Conservation (phyloP, 2,329 filamentous ascomycete species). For the Paracamarosporium sp. region DNA sequence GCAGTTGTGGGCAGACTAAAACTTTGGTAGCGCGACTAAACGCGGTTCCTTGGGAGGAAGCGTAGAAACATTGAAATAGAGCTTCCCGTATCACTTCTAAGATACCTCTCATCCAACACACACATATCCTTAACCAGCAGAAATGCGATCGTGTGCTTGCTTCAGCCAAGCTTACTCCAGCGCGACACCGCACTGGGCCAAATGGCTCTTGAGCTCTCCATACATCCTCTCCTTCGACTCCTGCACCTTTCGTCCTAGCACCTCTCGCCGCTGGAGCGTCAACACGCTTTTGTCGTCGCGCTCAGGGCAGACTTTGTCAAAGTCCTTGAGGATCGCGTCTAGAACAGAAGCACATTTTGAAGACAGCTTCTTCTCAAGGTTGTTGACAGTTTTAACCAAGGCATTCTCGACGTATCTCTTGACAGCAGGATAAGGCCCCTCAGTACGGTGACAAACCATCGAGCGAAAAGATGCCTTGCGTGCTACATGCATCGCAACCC, state of each 20-base stretch:
- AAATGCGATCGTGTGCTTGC: not conserved
- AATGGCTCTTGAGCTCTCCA: not conserved
- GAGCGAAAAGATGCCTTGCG: not conserved
- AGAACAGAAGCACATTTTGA: not conserved
- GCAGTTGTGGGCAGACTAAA: too few relatives aligned
- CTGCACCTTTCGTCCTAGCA: slow-evolving; percentile 1
- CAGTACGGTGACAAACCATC: not conserved
- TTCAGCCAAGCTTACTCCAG: not conserved
- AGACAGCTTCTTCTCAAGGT: not conserved
- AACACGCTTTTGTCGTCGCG: not conserved
- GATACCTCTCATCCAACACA: not conserved
- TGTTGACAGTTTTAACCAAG: not conserved
- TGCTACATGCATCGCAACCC: not conserved
- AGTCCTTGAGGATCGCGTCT: slow-evolving; percentile 3
- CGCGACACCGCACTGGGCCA: not conserved
- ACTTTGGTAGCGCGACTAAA: too few relatives aligned
- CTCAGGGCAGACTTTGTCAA: slow-evolving; percentile 8
- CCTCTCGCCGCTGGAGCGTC: slow-evolving; percentile 2
- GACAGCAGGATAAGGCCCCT: not conserved
- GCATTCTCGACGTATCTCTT: not conserved
- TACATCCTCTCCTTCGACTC: slow-evolving; percentile 1
- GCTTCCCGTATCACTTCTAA: not conserved
- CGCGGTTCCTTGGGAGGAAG: too few relatives aligned
- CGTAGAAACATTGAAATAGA: too few relatives aligned
- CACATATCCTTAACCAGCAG: not conserved